phyloP scores from a whole-genome alignment of 2,329 filamentous ascomycete species.

The Seiridium unicorne region DNA sequence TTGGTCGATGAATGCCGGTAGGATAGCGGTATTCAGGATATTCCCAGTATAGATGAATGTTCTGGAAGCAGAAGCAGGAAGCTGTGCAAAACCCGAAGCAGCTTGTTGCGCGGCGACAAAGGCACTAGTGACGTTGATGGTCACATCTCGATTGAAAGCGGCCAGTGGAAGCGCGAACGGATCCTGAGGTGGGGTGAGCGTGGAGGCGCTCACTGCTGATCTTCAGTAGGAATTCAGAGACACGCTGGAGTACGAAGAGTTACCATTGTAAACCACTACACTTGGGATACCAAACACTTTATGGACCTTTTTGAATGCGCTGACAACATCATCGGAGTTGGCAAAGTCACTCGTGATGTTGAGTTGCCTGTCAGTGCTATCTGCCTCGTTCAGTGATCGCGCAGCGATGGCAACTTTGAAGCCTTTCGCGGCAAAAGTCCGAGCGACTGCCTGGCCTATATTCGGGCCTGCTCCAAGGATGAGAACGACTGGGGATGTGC shows the following conservation, averaged over 20 bases:
- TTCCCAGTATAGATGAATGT: constrained; percentile 48
- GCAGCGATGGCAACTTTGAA: constrained; percentile 40
- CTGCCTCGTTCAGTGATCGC: constrained; percentile 27
- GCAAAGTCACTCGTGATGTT: constrained; percentile 34
- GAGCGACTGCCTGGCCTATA: constrained; percentile 33
- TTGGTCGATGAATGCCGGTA: constrained; percentile 28
- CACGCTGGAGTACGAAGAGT: not conserved
- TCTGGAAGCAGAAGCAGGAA: constrained; percentile 22
- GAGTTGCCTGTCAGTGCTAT: constrained; percentile 24
- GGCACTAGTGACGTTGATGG: constrained; percentile 10
- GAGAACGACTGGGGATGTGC: constrained; percentile 25
- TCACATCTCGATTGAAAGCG: constrained; percentile 21
- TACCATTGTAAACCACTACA: constrained; percentile 43
- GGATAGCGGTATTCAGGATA: constrained; percentile 27
- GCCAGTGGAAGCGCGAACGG: constrained; percentile 26
- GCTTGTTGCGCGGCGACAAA: constrained; percentile 11
- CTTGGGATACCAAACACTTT: constrained; percentile 32
- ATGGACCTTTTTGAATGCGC: constrained; percentile 37
- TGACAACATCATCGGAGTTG: constrained; percentile 29
- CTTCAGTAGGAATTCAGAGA: not conserved
- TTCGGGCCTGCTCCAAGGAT: constrained; percentile 43
- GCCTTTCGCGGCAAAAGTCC: constrained; percentile 35
- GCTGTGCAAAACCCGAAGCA: constrained; percentile 1
- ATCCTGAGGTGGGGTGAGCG: constrained; percentile 20
- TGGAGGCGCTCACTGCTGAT: constrained; percentile 17